Conservation (phyloP, 1,284 basidiomycete genomes). For the Naganishia albida region DNA sequence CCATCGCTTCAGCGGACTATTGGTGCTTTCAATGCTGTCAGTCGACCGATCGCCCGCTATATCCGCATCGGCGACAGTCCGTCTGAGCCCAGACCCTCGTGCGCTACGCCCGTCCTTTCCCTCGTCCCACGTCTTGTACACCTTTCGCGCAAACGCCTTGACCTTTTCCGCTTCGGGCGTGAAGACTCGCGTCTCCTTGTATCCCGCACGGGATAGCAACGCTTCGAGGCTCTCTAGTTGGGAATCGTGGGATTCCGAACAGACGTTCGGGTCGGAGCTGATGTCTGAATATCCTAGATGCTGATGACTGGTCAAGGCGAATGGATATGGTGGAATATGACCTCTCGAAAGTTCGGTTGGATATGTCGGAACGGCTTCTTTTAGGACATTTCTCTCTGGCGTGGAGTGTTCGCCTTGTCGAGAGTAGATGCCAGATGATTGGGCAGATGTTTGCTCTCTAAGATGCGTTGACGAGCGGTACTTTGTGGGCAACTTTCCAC, state of each 20-base stretch:
- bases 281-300: background rate
- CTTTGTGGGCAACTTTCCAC: conserved; percentile 21
- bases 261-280: background rate
- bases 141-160: conserved; percentile 24
- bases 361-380: background rate
- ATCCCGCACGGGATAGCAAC: conserved; percentile 77
- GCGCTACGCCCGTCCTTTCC: background rate
- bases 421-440: background rate
- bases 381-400: background rate
- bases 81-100: conserved; percentile 7
- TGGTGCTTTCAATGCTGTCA: conserved; percentile 14
- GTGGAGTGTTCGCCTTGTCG: background rate
- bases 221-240: conserved; percentile 63
- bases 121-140: conserved; percentile 19
- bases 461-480: conserved; percentile 15
- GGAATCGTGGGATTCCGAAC: conserved; percentile 14
- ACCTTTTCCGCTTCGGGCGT: conserved; percentile 70
- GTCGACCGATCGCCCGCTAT: background rate
- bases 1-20: conserved; percentile 24
- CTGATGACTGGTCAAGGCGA: background rate
- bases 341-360: conserved; percentile 8
- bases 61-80: background rate
- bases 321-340: conserved; percentile 8
- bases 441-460: background rate
- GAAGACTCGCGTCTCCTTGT: conserved; percentile 82